Evolutionary conservation across 148 eudicot species (phyloP).

Genomic region (Beta vulgaris): DNA sequence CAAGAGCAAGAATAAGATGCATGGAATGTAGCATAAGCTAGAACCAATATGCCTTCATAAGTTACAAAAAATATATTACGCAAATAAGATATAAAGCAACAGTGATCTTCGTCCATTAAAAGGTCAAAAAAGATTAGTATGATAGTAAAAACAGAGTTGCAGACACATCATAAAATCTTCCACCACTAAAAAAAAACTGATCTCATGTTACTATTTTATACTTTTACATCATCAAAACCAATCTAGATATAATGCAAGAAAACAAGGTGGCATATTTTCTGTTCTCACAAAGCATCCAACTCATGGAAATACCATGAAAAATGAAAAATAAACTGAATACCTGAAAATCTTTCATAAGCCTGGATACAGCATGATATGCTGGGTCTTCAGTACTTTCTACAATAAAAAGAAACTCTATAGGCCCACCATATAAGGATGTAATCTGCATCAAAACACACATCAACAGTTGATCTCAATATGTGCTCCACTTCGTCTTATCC

Average conservation of each 20-base stretch:
- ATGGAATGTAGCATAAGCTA: slow-evolving; percentile 1
- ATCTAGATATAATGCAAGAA: neutral
- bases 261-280: neutral
- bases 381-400: slow-evolving; percentile 88
- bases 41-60: neutral
- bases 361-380: slow-evolving; percentile 71
- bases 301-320: neutral
- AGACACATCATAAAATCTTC: neutral
- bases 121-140: neutral
- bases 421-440: slow-evolving; percentile 85
- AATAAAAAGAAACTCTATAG: slow-evolving; percentile 77
- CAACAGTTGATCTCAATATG: slow-evolving; percentile 5
- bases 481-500: slow-evolving; percentile 8
- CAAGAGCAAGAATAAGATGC: slow-evolving; percentile 3
- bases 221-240: neutral
- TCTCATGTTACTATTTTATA: neutral
- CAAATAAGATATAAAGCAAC: neutral
- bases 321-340: slow-evolving; percentile 29
- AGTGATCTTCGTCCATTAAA: neutral
- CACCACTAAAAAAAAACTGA: neutral
- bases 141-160: neutral
- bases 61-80: neutral
- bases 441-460: slow-evolving; percentile 47
- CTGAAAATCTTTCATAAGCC: slow-evolving; percentile 64
- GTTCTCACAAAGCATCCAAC: slow-evolving; percentile 5